phyloP scores from a whole-genome alignment of 2,329 filamentous ascomycete species.

The Xylariomycetidae sp. region DNA sequence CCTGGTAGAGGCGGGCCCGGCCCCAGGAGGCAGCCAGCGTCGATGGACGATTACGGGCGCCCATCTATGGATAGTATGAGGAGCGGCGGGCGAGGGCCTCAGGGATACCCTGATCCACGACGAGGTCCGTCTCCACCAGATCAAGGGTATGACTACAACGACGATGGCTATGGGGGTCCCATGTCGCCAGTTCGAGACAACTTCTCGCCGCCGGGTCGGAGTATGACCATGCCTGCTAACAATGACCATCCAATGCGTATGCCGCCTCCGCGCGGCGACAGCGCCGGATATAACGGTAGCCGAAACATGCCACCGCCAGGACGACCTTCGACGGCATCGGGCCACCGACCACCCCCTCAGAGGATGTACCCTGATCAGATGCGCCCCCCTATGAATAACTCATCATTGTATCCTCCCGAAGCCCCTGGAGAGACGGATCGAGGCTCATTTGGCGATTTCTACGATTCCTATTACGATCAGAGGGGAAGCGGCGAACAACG shows the following conservation, averaged over 20 bases:
- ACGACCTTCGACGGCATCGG: slow-evolving; percentile 51
- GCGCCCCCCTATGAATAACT: slow-evolving; percentile 27
- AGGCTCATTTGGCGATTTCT: slow-evolving; percentile 45
- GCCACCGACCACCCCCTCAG: slow-evolving; percentile 48
- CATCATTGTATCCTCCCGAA: slow-evolving; percentile 27
- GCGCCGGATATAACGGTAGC: slow-evolving; percentile 42
- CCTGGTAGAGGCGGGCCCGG: slow-evolving; percentile 28
- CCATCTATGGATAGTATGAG: slow-evolving; percentile 30
- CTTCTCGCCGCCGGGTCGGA: slow-evolving; percentile 51
- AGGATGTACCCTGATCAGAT: slow-evolving; percentile 45
- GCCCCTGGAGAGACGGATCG: slow-evolving; percentile 32
- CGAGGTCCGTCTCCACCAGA: slow-evolving; percentile 29
- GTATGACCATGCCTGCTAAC: slow-evolving; percentile 57
- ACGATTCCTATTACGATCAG: slow-evolving; percentile 50
- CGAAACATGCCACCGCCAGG: slow-evolving; percentile 39
- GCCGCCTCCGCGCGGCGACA: slow-evolving; percentile 35
- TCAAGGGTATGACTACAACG: slow-evolving; percentile 32
- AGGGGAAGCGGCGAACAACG: slow-evolving; percentile 27
- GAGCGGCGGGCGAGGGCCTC: slow-evolving; percentile 29
- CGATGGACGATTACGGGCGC: slow-evolving; percentile 31
- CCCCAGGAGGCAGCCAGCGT: slow-evolving; percentile 26
- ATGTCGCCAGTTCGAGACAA: slow-evolving; percentile 33
- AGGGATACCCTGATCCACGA: slow-evolving; percentile 32
- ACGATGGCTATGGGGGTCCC: slow-evolving; percentile 32
- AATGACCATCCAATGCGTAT: slow-evolving; percentile 32